Evolutionary conservation across 2,329 filamentous ascomycete species (phyloP).

Genomic region (Botrytis sinoallii): DNA sequence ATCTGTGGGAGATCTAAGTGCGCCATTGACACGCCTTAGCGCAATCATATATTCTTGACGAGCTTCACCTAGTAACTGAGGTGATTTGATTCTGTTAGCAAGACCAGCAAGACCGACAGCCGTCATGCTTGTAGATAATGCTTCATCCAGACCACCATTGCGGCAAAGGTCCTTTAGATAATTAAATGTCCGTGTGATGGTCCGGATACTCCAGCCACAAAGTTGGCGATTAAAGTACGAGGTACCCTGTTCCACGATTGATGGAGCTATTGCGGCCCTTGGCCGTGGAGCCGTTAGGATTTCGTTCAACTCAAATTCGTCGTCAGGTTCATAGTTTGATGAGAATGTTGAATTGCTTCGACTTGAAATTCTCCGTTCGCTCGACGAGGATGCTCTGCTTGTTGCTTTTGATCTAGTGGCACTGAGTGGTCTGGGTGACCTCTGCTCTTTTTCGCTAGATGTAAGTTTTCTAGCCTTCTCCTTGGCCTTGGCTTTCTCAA

Average conservation of each 20-base stretch:
- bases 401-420: not conserved
- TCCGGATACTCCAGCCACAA: conserved; percentile 14
- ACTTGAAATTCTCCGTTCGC: not conserved
- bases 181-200: conserved; percentile 19
- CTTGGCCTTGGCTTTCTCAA: conserved; percentile 46
- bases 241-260: conserved; percentile 21
- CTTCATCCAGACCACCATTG: conserved; percentile 16
- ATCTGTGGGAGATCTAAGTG: conserved; percentile 45
- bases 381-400: not conserved
- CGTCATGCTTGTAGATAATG: conserved; percentile 40
- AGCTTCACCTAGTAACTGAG: conserved; percentile 46
- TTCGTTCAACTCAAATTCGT: conserved; percentile 9
- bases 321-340: not conserved
- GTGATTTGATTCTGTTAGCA: conserved; percentile 39
- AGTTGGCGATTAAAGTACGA: conserved; percentile 23
- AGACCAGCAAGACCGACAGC: conserved; percentile 51
- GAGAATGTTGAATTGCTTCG: not conserved
- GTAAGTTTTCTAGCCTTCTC: conserved; percentile 27
- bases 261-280: not conserved
- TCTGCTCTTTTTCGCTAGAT: conserved; percentile 21
- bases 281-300: not conserved
- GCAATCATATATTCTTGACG: conserved; percentile 50
- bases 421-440: not conserved
- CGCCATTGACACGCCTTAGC: conserved; percentile 48
- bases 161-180: conserved; percentile 20